Evolutionary conservation across 805 yeast genomes (phyloP), one percentile per base, ranked within the genome.

Genomic region (Candida chauliodis): DNA sequence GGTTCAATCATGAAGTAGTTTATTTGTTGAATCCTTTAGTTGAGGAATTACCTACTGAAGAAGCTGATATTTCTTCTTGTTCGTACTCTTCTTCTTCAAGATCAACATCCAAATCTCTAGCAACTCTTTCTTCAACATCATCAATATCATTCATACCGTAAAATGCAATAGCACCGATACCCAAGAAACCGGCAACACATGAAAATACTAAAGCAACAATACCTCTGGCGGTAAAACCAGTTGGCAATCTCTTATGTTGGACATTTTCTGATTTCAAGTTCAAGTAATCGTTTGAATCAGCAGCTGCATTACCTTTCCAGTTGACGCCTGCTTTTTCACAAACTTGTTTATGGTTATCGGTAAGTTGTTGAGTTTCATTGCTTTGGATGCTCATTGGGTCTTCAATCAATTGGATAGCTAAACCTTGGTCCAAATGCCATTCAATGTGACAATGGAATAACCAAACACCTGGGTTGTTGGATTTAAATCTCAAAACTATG

Each of bases 381-480:
- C 34, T 33, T 48, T 74, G 73, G 23, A 83, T 55, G 24, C 66
- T 64, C 37, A 66, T 51, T 15, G 93, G 91, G 21, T 84, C 85
- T 58, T 84, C 95, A 29, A 84, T 67, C 25, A 84, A 73, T 1
- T 78, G 76, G 36, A 83, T 67, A 6, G 90, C 90, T 38, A 84
- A 69, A 20, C 95, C 95, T 63, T 84, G 93, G 49, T 79, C 82
- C 57, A 84, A 73, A 61, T 84, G 95, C 83, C 89, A 84, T 52
- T 84, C 91, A 39, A 84, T 76, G 55, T 86, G 95, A 61, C 97
- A 89, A 58, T 89, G 97, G 79, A 89, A 84, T 44, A 84, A 77
- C 96, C 96, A 90, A 18, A 88, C 81, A 41, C 97, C 97, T 2
- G 96, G 96, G 52, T 90, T 89, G 52, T 84, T 78, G 9, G 96